Evolutionary conservation across 31 red algal genomes (phyloP).

Genomic region (Endocladia muricata): DNA sequence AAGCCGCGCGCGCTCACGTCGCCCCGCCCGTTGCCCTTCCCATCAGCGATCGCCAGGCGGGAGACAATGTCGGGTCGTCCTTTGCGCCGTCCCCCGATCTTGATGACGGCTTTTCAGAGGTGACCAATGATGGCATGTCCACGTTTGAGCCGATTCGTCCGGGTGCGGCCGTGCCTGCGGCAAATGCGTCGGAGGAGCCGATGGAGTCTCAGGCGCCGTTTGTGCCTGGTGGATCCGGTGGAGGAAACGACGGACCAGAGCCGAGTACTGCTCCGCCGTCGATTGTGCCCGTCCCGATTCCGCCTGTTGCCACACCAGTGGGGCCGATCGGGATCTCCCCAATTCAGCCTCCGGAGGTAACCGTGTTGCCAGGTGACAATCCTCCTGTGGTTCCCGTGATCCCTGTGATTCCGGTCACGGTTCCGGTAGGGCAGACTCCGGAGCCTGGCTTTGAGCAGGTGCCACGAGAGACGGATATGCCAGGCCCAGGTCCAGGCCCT

Average conservation of each 20-base stretch:
- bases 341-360: neutral
- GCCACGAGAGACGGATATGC: neutral
- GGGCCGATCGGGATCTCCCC: neutral
- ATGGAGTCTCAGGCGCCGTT: neutral
- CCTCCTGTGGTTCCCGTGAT: neutral
- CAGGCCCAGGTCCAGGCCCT: neutral
- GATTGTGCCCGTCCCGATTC: neutral
- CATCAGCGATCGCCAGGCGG: neutral
- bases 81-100: neutral
- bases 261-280: neutral
- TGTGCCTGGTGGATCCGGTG: neutral
- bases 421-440: neutral
- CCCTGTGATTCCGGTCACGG: neutral
- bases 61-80: neutral
- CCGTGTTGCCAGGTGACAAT: neutral
- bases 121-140: constrained; percentile 25
- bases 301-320: neutral
- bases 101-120: constrained; percentile 37
- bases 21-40: constrained; percentile 6
- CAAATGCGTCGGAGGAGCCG: constrained; percentile 12
- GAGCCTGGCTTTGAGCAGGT: neutral
- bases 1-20: neutral
- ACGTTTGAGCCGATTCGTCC: constrained; percentile 49
- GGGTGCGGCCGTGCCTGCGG: constrained; percentile 22
- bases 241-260: neutral